Evolutionary conservation across 2,329 filamentous ascomycete species (phyloP).

Genomic region (Fusarium dlaminii): DNA sequence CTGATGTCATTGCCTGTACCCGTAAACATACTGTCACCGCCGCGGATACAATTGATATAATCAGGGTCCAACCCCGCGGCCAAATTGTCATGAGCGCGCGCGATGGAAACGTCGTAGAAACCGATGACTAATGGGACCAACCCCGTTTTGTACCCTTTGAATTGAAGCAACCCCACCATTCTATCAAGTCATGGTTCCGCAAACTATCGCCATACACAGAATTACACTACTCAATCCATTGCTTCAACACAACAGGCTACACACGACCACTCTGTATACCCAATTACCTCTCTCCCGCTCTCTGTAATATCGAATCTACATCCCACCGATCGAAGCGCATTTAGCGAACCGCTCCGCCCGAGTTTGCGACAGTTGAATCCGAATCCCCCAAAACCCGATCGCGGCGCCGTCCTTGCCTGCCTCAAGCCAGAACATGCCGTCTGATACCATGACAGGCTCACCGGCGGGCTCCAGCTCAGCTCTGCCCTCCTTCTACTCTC

Average conservation of each 20-base stretch:
- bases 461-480: slow-evolving; percentile 48
- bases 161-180: slow-evolving; percentile 32
- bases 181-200: slow-evolving; percentile 39
- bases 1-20: neutral
- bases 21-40: neutral
- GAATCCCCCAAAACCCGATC: slow-evolving; percentile 34
- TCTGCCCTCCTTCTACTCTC: slow-evolving; percentile 60
- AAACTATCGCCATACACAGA: slow-evolving; percentile 39
- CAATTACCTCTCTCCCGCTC: neutral
- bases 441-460: slow-evolving; percentile 42
- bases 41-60: slow-evolving; percentile 4
- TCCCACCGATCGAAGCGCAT: slow-evolving; percentile 21
- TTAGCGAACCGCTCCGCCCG: slow-evolving; percentile 10
- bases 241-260: slow-evolving; percentile 3
- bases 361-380: slow-evolving; percentile 29
- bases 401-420: slow-evolving; percentile 34
- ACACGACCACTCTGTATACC: slow-evolving; percentile 8
- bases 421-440: slow-evolving; percentile 41
- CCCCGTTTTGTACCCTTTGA: slow-evolving; percentile 27
- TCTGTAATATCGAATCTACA: neutral
- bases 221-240: slow-evolving; percentile 25
- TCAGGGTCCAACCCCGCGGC: slow-evolving; percentile 9
- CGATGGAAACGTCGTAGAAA: slow-evolving; percentile 13
- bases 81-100: slow-evolving; percentile 27
- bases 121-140: slow-evolving; percentile 37